These are phyloP conservation scores for Candida pseudocylindracea DNA, from an alignment of 1,139 yeast species.

Conservation along the genomic window DNA sequence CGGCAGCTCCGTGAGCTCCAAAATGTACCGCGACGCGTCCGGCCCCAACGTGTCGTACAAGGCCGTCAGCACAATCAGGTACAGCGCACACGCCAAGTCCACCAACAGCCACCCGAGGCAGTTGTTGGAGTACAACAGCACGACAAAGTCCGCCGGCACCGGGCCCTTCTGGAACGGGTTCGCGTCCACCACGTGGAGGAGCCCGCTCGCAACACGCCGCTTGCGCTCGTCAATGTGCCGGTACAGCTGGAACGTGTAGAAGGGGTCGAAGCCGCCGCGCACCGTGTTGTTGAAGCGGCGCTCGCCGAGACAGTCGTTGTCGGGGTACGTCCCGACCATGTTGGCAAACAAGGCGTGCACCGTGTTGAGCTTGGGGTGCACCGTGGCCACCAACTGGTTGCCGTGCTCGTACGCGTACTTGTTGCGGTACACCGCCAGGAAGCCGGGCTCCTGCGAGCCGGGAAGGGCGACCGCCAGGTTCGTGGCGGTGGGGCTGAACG, in stretches of 20 bases:
- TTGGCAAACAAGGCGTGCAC: conserved; percentile 23
- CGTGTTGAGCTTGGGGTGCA: conserved; percentile 21
- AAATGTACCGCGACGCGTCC: conserved; percentile 7
- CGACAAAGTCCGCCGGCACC: conserved; percentile 7
- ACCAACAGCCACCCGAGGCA: conserved; percentile 8
- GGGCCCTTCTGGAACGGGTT: conserved; percentile 8
- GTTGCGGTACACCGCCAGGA: conserved; percentile 31
- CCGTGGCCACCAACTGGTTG: too few relatives aligned
- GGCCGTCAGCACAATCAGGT: conserved; percentile 9
- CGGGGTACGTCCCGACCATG: conserved; percentile 13
- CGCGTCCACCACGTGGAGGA: conserved; percentile 25
- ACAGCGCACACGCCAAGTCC: conserved; percentile 7
- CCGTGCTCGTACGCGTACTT: background rate
- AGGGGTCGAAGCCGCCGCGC: conserved; percentile 5
- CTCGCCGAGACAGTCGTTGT: conserved; percentile 26
- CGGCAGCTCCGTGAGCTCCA: conserved; percentile 8
- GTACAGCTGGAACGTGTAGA: conserved; percentile 27
- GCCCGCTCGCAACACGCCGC: conserved; percentile 38
- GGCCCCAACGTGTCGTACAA: conserved; percentile 10
- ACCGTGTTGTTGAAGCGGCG: conserved; percentile 7
- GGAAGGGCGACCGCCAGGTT: conserved; percentile 14
- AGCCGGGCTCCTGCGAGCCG: conserved; percentile 22
- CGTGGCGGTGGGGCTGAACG: background rate
- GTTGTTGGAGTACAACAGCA: conserved; percentile 7
- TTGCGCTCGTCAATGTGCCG: conserved; percentile 16